These are phyloP conservation scores for Annulohypoxylon bovei DNA, from an alignment of 495 filamentous ascomycete genomes.

Conservation along the genomic window DNA sequence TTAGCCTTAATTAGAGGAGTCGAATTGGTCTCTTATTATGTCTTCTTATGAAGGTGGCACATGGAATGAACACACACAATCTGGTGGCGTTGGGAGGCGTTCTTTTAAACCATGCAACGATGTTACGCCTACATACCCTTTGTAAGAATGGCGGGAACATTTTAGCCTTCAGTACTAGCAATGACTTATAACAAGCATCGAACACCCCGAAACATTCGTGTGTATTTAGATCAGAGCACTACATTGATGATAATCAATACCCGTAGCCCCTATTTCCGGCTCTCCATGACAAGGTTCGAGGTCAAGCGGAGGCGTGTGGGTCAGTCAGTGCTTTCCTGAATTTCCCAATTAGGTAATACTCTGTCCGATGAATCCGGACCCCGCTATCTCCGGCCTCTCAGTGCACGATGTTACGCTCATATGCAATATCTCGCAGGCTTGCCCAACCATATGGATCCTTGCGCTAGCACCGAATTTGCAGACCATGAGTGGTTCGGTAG, in stretches of 20 bases:
- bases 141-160: background rate
- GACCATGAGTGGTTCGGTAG: background rate
- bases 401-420: too few relatives aligned
- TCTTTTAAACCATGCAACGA: slow-evolving; percentile 3
- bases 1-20: background rate
- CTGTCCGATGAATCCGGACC: background rate
- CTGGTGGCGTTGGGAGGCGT: background rate
- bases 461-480: background rate
- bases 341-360: background rate
- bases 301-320: background rate
- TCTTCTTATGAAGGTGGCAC: too few relatives aligned
- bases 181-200: background rate
- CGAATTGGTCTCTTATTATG: background rate
- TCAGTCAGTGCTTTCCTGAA: background rate
- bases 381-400: background rate
- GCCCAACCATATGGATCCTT: background rate
- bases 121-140: slow-evolving; percentile 2
- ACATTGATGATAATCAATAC: background rate
- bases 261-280: too few relatives aligned
- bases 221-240: background rate
- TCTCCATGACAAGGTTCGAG: too few relatives aligned
- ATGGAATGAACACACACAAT: background rate
- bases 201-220: background rate
- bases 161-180: background rate
- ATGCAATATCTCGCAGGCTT: background rate